A percentile compares a stretch with the other conserved stretches of the same genome.
Conservation (phyloP, 108 stramenopile species). For the Fragilariopsis cylindrus region DNA sequence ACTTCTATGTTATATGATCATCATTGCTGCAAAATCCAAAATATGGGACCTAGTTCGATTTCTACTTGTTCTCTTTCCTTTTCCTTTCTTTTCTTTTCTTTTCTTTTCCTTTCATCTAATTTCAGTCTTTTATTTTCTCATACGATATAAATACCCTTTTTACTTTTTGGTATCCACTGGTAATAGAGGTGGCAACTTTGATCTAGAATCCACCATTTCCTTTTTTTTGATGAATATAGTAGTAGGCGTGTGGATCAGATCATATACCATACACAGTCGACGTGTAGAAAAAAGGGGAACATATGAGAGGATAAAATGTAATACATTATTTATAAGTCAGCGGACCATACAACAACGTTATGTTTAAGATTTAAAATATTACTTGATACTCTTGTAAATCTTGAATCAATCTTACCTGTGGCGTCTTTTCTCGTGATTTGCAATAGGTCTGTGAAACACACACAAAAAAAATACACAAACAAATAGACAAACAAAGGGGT, state of each 20-base stretch:
- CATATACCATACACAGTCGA: neutral
- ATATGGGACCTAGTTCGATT: no score
- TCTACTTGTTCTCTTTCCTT: no score
- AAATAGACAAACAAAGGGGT: neutral
- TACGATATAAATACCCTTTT: neutral
- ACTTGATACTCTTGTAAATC: neutral
- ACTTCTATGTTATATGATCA: no score
- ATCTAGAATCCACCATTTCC: constrained; percentile 23
- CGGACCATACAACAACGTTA: neutral
- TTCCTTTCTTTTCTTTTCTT: no score
- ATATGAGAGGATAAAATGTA: constrained; percentile 6
- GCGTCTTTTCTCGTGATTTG: constrained; percentile 43
- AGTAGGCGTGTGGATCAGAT: neutral
- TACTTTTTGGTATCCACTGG: neutral
- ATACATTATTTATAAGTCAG: neutral
- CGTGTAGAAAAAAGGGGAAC: neutral
- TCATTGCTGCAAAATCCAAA: no score
- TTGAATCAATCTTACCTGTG: constrained; percentile 27
- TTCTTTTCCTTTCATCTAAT: no score
- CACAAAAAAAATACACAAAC: neutral
- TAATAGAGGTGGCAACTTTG: constrained; percentile 21
- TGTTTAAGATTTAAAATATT: neutral
- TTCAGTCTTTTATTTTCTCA: no score
- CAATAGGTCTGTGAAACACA: constrained; percentile 21
- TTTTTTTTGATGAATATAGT: neutral